Conservation (phyloP, 2,329 filamentous ascomycete species). For the Periconia sp. region DNA sequence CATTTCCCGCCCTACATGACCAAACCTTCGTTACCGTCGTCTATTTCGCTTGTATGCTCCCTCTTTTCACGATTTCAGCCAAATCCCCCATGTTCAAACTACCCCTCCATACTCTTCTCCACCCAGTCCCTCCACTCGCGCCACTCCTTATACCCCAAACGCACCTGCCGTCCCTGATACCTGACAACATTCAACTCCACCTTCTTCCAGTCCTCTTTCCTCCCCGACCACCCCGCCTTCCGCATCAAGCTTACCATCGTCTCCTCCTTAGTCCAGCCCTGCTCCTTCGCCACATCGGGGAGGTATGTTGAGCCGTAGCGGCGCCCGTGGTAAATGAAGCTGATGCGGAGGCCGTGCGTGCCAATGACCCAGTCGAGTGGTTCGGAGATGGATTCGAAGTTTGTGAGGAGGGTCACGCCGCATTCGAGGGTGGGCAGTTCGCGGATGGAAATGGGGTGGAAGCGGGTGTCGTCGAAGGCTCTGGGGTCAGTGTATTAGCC, state of each 20-base stretch:
- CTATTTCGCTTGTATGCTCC: too few species aligned
- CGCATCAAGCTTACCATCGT: constrained; percentile 87
- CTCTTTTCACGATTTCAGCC: background rate
- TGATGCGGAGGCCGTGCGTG: constrained; percentile 84
- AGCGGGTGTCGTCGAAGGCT: constrained; percentile 69
- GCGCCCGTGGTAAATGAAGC: constrained; percentile 75
- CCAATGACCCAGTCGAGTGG: constrained; percentile 87
- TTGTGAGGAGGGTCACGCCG: constrained; percentile 78
- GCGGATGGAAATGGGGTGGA: constrained; percentile 59
- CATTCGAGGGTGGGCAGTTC: constrained; percentile 48
- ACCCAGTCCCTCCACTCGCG: constrained; percentile 81
- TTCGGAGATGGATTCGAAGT: constrained; percentile 78
- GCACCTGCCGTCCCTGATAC: constrained; percentile 85
- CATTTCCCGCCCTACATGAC: too few species aligned
- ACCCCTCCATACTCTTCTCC: constrained; percentile 40
- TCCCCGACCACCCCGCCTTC: constrained; percentile 89
- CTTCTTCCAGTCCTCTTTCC: constrained; percentile 71
- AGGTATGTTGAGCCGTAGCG: constrained; percentile 88
- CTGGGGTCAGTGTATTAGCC: constrained; percentile 39
- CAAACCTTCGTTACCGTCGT: background rate
- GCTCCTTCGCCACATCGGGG: constrained; percentile 88
- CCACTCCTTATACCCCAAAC: constrained; percentile 74
- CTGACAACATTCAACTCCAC: constrained; percentile 79
- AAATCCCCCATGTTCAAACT: background rate
- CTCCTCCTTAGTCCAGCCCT: constrained; percentile 95